Conservation (phyloP, 2,329 filamentous ascomycete genomes). For the Fusarium sp. region DNA sequence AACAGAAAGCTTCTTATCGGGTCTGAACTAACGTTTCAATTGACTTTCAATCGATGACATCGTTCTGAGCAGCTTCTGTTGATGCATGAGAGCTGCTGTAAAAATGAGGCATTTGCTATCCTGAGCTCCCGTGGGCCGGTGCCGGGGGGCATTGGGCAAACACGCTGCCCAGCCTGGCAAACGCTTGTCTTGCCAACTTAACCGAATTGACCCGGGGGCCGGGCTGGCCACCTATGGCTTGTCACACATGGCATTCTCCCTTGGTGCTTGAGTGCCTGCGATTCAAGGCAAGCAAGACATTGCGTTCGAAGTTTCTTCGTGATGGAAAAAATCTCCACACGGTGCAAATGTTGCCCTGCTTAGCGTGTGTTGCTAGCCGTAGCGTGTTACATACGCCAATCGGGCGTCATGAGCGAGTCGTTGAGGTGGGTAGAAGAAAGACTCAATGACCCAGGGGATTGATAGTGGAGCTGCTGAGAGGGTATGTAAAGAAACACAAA, state of each 20-base stretch:
- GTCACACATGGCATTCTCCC: constrained; percentile 36
- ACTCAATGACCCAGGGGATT: constrained; percentile 35
- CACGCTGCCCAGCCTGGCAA: constrained; percentile 45
- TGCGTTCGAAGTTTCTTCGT: constrained; percentile 33
- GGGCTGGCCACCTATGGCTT: background rate
- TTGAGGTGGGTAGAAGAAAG: constrained; percentile 41
- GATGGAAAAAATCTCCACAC: constrained; percentile 47
- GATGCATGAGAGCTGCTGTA: constrained; percentile 31
- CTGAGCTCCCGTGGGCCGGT: constrained; percentile 50
- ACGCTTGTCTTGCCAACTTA: constrained; percentile 47
- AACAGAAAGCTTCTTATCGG: constrained; percentile 8
- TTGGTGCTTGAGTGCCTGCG: constrained; percentile 44
- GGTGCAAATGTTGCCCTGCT: constrained; percentile 51
- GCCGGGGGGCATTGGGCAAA: constrained; percentile 46
- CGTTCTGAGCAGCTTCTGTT: constrained; percentile 13
- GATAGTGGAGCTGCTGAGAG: constrained; percentile 47
- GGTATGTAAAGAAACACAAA: constrained; percentile 49
- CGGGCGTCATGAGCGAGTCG: constrained; percentile 21
- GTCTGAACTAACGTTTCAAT: constrained; percentile 39
- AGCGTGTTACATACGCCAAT: constrained; percentile 44
- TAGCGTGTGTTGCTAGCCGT: constrained; percentile 42
- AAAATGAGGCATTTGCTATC: constrained; percentile 49
- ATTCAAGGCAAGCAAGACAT: constrained; percentile 50
- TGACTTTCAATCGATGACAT: constrained; percentile 40
- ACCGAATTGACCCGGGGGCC: constrained; percentile 47